A percentile compares a stretch with the other conserved stretches of the same genome.
Evolutionary conservation across 768 basidiomycete genomes (phyloP).

Genomic region (Amanita pallidorosea): DNA sequence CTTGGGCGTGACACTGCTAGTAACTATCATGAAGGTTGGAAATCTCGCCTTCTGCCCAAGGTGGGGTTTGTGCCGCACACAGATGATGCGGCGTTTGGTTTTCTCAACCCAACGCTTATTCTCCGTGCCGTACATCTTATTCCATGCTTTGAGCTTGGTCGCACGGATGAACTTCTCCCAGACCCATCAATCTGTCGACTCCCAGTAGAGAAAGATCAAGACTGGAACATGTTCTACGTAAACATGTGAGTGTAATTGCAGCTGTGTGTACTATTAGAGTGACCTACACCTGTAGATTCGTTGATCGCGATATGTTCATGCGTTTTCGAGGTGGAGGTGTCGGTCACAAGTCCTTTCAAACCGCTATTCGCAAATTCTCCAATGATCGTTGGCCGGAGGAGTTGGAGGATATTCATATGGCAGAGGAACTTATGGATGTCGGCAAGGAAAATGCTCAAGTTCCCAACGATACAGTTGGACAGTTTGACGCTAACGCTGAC

Average conservation of each 20-base stretch:
- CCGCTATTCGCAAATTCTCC: neutral
- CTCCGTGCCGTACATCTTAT: neutral
- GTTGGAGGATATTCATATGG: too few relatives aligned
- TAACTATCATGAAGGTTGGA: slow-evolving; percentile 9
- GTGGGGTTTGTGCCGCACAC: slow-evolving; percentile 11
- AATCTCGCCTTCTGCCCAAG: slow-evolving; percentile 7
- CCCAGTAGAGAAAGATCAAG: neutral
- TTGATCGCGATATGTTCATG: neutral
- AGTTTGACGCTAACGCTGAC: too few relatives aligned
- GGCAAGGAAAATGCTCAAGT: too few relatives aligned
- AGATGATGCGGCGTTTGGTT: neutral
- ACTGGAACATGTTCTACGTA: too few relatives aligned
- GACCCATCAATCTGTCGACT: neutral
- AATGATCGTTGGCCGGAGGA: neutral
- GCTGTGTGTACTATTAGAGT: neutral
- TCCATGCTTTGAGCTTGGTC: neutral
- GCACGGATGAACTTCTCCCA: neutral
- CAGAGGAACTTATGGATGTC: too few relatives aligned
- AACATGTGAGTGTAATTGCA: neutral
- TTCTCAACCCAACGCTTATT: neutral
- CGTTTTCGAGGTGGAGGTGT: neutral
- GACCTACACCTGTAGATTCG: neutral
- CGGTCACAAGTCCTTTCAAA: neutral
- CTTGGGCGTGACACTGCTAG: slow-evolving; percentile 7
- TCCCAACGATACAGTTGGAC: too few relatives aligned